Evolutionary conservation across 2,329 filamentous ascomycete species (phyloP).

Genomic region (Lachnellula willkommii): DNA sequence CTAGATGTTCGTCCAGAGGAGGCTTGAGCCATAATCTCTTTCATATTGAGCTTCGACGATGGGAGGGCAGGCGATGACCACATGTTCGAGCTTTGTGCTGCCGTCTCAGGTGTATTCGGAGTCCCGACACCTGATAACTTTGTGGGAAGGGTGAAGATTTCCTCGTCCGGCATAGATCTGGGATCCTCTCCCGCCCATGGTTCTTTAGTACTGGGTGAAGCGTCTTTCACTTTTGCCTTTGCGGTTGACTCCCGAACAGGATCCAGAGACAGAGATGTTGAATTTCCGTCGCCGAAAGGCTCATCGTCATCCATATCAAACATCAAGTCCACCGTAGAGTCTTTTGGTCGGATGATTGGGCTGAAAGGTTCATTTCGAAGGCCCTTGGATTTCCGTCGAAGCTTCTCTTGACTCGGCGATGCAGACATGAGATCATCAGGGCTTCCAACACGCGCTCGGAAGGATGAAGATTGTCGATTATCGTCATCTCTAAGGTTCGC

Average conservation of each 20-base stretch:
- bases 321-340: conserved; percentile 71
- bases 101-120: background rate
- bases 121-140: conserved; percentile 2
- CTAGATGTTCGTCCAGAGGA: conserved; percentile 43
- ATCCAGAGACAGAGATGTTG: conserved; percentile 10
- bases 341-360: conserved; percentile 62
- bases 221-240: background rate
- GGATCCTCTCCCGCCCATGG: conserved; percentile 15
- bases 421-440: conserved; percentile 53
- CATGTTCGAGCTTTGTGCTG: conserved; percentile 17
- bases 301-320: conserved; percentile 81
- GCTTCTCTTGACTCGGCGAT: conserved; percentile 35
- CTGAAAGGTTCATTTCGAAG: conserved; percentile 54
- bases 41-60: conserved; percentile 46
- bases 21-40: conserved; percentile 79
- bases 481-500: conserved; percentile 60
- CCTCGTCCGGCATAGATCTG: conserved; percentile 7
- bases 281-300: conserved; percentile 9
- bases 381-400: conserved; percentile 42
- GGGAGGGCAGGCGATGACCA: conserved; percentile 30
- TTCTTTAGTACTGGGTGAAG: conserved; percentile 6
- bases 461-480: conserved; percentile 53
- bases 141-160: conserved; percentile 1
- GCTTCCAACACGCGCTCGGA: conserved; percentile 55
- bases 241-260: conserved; percentile 3